These are phyloP conservation scores for Boletus fagicola DNA, from an alignment of 768 basidiomycete species.

Conservation along the genomic window DNA sequence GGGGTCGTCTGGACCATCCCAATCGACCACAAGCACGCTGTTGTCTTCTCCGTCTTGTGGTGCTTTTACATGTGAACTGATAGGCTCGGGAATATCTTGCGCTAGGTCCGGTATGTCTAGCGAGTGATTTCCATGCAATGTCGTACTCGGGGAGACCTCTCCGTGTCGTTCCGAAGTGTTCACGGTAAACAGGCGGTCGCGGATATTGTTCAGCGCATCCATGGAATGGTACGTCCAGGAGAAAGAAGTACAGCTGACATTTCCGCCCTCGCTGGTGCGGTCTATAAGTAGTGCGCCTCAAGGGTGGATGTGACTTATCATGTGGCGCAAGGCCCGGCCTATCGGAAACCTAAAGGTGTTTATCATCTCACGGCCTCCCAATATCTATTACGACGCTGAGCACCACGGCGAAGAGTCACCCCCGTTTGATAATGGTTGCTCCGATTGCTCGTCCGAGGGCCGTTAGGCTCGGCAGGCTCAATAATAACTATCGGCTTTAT, in stretches of 20 bases:
- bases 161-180: neutral
- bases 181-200: neutral
- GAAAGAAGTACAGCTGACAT: neutral
- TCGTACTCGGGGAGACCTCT: conserved; percentile 9
- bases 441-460: neutral
- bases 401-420: neutral
- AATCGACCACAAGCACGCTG: conserved; percentile 44
- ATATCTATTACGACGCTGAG: neutral
- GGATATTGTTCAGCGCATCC: neutral
- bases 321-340: neutral
- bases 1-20: conserved; percentile 62
- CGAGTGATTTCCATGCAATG: conserved; percentile 3
- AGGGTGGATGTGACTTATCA: neutral
- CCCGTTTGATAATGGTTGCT: no score
- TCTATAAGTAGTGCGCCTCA: conserved; percentile 6
- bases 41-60: neutral
- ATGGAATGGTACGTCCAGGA: neutral
- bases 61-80: neutral
- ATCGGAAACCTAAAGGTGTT: neutral
- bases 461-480: neutral
- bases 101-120: neutral
- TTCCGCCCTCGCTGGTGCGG: neutral
- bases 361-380: neutral
- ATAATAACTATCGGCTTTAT: neutral
- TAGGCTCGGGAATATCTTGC: neutral